Percentiles rank a stretch among this genome's conserved stretches.
Conservation (phyloP, 169 alveolate genomes). For the Theileria sp. region DNA sequence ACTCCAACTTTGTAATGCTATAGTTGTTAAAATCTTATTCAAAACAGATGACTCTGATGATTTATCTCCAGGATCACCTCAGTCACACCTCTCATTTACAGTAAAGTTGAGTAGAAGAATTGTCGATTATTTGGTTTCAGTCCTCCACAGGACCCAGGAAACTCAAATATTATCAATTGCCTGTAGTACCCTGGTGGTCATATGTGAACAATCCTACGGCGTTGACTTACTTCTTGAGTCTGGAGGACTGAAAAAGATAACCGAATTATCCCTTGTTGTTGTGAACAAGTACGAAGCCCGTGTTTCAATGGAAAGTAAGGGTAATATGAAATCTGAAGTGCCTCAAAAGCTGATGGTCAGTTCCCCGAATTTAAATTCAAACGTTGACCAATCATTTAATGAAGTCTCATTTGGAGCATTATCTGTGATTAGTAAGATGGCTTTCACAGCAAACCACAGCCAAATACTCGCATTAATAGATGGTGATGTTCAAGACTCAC, state of each 20-base stretch:
- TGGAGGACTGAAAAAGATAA: constrained; percentile 19
- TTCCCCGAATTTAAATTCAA: background rate
- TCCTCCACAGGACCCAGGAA: constrained; percentile 20
- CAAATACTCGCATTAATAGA: constrained; percentile 75
- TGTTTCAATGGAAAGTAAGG: constrained; percentile 1
- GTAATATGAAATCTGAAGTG: constrained; percentile 4
- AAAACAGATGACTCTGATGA: constrained; percentile 8
- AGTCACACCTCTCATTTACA: background rate
- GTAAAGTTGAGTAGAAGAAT: constrained; percentile 4
- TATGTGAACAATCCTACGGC: constrained; percentile 45
- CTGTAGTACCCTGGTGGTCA: constrained; percentile 32
- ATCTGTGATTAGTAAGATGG: constrained; percentile 82
- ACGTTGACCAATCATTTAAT: constrained; percentile 42
- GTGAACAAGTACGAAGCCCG: constrained; percentile 15
- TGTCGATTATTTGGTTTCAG: constrained; percentile 8
- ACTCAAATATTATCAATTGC: constrained; percentile 23
- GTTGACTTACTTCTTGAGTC: constrained; percentile 48
- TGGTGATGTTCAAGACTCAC: constrained; percentile 71
- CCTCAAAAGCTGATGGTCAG: background rate
- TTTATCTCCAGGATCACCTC: background rate
- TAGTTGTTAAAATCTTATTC: constrained; percentile 27
- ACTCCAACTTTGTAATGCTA: constrained; percentile 39
- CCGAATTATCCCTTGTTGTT: constrained; percentile 32
- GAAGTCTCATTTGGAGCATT: constrained; percentile 80
- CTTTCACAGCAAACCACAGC: constrained; percentile 77